These are phyloP conservation scores for Cercospora berteroae DNA, from an alignment of 2,329 filamentous ascomycete genomes.

Conservation along the genomic window DNA sequence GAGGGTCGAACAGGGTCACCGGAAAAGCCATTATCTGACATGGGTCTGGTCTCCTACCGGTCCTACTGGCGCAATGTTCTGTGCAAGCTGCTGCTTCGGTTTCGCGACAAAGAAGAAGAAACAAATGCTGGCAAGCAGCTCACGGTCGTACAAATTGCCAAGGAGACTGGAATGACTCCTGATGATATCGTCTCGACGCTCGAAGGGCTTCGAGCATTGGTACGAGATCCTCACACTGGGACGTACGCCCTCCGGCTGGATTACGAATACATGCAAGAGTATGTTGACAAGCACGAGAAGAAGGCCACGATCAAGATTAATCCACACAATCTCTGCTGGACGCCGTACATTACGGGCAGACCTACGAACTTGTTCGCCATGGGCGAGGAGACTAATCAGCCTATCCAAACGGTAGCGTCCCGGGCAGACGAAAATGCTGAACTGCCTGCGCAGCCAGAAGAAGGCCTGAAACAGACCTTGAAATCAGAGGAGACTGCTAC, in stretches of 20 bases:
- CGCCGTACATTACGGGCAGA: slow-evolving; percentile 93
- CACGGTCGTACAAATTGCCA: slow-evolving; percentile 67
- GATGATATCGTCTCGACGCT: slow-evolving; percentile 95
- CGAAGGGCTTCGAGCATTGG: slow-evolving; percentile 83
- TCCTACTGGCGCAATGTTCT: slow-evolving; percentile 94
- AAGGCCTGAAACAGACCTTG: slow-evolving; percentile 43
- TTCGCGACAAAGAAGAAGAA: slow-evolving; percentile 44
- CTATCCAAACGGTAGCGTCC: slow-evolving; percentile 78
- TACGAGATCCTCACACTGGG: slow-evolving; percentile 83
- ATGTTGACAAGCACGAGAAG: slow-evolving; percentile 82
- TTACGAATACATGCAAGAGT: slow-evolving; percentile 77
- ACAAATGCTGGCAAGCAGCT: slow-evolving; percentile 35
- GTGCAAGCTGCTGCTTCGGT: slow-evolving; percentile 75
- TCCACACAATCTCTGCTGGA: slow-evolving; percentile 81
- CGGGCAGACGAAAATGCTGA: slow-evolving; percentile 66
- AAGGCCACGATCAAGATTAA: slow-evolving; percentile 87
- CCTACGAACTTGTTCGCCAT: slow-evolving; percentile 39
- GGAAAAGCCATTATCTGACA: slow-evolving; percentile 95
- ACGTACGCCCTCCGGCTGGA: slow-evolving; percentile 88
- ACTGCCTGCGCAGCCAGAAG: slow-evolving; percentile 42
- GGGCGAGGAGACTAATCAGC: slow-evolving; percentile 40
- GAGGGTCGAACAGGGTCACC: slow-evolving; percentile 93
- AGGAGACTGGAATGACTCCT: slow-evolving; percentile 89
- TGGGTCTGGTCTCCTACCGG: slow-evolving; percentile 94
- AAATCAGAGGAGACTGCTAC: slow-evolving; percentile 17